phyloP scores from a whole-genome alignment of 768 basidiomycete genomes.

The Lactarius hatsudake region DNA sequence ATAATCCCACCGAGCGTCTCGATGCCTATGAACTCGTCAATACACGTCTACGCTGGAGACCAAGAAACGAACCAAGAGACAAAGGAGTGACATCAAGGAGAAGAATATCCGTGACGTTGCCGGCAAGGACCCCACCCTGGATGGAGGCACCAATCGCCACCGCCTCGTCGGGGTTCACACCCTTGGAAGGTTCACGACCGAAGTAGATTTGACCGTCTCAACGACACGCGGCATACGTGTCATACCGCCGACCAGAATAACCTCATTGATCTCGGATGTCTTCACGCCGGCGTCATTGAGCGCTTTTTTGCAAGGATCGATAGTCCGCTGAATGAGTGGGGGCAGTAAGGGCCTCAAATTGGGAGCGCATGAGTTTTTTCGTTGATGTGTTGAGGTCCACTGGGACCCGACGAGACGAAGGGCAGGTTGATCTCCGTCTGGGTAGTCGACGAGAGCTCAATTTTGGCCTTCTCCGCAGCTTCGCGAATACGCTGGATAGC shows the following conservation, averaged over 20 bases:
- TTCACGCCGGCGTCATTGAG: conserved; percentile 92
- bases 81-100: conserved; percentile 95
- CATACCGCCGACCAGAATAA: conserved; percentile 99
- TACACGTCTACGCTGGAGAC: background rate
- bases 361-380: conserved; percentile 78
- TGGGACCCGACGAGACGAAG: conserved; percentile 95
- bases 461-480: conserved; percentile 99
- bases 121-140: conserved; percentile 96
- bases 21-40: conserved; percentile 49
- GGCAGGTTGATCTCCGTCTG: conserved; percentile 98
- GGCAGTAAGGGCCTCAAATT: conserved; percentile 85
- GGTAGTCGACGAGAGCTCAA: conserved; percentile 89
- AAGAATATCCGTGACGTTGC: conserved; percentile 93
- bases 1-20: conserved; percentile 99
- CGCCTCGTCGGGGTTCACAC: conserved; percentile 99
- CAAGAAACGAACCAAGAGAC: conserved; percentile 70
- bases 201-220: conserved; percentile 90
- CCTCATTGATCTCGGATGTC: conserved; percentile 89
- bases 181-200: conserved; percentile 95
- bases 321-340: conserved; percentile 82
- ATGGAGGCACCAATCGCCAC: conserved; percentile 98
- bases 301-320: conserved; percentile 98
- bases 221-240: conserved; percentile 94
- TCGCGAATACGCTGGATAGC: conserved; percentile 99
- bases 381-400: conserved; percentile 98